Percentiles rank a stretch among this genome's conserved stretches.
phyloP scores from a whole-genome alignment of 2,329 filamentous ascomycete species.

The Lithohypha guttulata region DNA sequence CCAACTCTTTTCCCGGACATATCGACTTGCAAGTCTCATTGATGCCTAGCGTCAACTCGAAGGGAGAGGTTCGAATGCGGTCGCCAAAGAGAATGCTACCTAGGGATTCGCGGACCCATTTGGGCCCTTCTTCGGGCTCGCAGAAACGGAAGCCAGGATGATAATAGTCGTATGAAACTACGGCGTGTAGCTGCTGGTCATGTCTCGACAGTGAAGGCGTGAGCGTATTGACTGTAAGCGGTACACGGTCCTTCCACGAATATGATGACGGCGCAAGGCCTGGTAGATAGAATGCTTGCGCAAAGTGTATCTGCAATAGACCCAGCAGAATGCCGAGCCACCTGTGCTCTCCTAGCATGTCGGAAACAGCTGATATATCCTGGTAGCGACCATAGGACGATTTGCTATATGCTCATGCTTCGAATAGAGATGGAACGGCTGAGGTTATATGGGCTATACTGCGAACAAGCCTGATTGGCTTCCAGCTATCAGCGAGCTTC shows the following conservation, averaged over 20 bases:
- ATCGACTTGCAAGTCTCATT: slow-evolving; percentile 81
- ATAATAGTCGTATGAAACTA: slow-evolving; percentile 95
- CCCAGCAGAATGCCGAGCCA: slow-evolving; percentile 2
- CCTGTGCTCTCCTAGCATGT: no score
- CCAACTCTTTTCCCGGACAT: slow-evolving; percentile 58
- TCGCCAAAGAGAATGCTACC: slow-evolving; percentile 97
- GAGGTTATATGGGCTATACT: background rate
- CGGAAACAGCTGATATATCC: no score
- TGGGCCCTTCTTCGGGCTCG: slow-evolving; percentile 60
- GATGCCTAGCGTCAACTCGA: slow-evolving; percentile 72
- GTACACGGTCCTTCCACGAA: slow-evolving; percentile 64
- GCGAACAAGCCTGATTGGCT: no score
- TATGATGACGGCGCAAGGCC: slow-evolving; percentile 93
- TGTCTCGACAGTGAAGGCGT: slow-evolving; percentile 68
- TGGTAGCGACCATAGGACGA: no score
- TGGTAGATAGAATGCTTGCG: slow-evolving; percentile 77
- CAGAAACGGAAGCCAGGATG: slow-evolving; percentile 82
- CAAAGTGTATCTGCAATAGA: slow-evolving; percentile 1
- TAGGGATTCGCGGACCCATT: slow-evolving; percentile 75
- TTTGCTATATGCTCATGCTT: slow-evolving; percentile 2
- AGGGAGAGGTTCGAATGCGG: slow-evolving; percentile 92
- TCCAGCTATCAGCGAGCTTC: no score
- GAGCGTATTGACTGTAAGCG: slow-evolving; percentile 84
- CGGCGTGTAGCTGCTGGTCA: slow-evolving; percentile 77
- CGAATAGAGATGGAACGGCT: background rate